Percentiles rank a stretch among this genome's conserved stretches.
Evolutionary conservation across 2,329 filamentous ascomycete genomes (phyloP).

Genomic region (Colletotrichum abscissum): DNA sequence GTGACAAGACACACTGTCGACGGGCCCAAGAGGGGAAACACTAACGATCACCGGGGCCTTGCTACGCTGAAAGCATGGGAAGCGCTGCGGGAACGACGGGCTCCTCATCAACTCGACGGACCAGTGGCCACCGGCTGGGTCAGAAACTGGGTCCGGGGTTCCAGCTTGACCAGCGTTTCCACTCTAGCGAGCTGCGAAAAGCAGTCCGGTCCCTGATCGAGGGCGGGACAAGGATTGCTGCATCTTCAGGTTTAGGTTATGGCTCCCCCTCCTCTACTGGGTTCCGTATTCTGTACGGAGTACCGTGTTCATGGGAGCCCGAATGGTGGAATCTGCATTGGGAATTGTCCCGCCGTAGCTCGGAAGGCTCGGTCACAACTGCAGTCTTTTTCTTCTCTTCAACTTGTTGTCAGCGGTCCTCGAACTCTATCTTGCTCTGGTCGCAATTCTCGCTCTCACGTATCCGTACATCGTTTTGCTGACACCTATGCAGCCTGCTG

Average conservation of each 20-base stretch:
- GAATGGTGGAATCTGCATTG: neutral
- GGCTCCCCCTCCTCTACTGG: neutral
- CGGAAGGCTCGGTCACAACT: neutral
- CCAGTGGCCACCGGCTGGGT: constrained; percentile 1
- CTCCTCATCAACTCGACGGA: constrained; percentile 9
- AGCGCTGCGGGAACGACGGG: constrained; percentile 26
- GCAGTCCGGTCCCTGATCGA: constrained; percentile 2
- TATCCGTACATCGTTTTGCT: neutral
- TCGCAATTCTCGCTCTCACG: neutral
- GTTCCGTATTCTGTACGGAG: neutral
- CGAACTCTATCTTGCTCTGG: neutral
- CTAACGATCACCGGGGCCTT: neutral
- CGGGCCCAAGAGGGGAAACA: neutral
- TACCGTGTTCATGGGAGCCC: neutral
- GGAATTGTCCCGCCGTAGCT: neutral
- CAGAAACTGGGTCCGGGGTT: constrained; percentile 12
- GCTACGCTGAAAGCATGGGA: constrained; percentile 13
- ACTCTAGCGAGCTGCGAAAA: neutral
- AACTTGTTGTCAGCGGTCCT: neutral
- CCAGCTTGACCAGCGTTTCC: neutral
- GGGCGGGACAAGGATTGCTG: neutral
- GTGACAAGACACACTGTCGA: neutral
- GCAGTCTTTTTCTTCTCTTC: neutral
- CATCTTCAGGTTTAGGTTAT: constrained; percentile 17
- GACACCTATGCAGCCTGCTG: neutral